Percentiles rank a stretch among this genome's conserved stretches.
Evolutionary conservation across 2,329 filamentous ascomycete species (phyloP).

Genomic region (Penicillium sp.): DNA sequence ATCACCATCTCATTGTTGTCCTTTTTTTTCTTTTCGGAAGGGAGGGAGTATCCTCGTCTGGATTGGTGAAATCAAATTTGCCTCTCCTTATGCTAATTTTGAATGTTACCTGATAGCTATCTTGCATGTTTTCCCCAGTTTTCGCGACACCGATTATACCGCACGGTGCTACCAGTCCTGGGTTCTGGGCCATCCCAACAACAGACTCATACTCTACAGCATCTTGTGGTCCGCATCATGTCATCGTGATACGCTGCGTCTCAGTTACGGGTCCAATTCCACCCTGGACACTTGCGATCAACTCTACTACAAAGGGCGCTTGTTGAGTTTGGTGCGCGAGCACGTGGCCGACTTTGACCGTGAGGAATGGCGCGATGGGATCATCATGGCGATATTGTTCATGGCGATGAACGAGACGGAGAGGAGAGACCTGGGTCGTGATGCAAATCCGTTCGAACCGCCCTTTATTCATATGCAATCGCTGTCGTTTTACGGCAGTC

Average conservation of each 20-base stretch:
- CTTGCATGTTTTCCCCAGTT: not conserved
- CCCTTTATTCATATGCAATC: conserved; percentile 1
- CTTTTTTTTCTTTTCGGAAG: too few relatives aligned
- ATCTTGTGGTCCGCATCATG: not conserved
- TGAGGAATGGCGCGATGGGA: conserved; percentile 1
- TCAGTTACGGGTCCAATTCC: not conserved
- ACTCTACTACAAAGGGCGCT: conserved; percentile 1
- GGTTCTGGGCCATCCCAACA: not conserved
- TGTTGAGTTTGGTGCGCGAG: not conserved
- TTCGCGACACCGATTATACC: not conserved
- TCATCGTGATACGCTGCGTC: conserved; percentile 1
- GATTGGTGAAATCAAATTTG: not conserved
- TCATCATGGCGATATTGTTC: conserved; percentile 2
- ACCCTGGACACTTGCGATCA: not conserved
- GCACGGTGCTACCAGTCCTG: conserved; percentile 1
- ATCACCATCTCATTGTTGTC: not conserved
- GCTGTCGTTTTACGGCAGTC: not conserved
- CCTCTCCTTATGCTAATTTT: not conserved
- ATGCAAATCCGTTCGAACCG: not conserved
- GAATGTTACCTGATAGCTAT: not conserved
- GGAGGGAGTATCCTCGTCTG: too few relatives aligned
- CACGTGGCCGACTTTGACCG: not conserved
- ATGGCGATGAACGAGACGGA: conserved; percentile 2
- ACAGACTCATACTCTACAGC: not conserved
- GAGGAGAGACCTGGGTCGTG: not conserved